phyloP scores from a whole-genome alignment of 345 rosid genomes.

The Eucalyptus victrix region DNA sequence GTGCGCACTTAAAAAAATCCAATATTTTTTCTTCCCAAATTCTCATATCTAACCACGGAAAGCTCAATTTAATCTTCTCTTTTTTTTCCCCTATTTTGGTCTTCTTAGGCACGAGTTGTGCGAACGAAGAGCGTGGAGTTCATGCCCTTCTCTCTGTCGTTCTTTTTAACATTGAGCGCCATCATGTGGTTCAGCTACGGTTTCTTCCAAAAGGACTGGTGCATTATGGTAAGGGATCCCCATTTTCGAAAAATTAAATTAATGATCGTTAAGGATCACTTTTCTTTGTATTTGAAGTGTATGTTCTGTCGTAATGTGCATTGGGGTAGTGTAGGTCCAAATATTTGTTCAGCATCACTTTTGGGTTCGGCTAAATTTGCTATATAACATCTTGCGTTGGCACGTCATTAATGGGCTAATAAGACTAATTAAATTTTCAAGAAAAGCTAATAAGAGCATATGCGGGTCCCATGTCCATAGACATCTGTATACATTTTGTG shows the following conservation, averaged over 20 bases:
- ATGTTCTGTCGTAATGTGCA: neutral
- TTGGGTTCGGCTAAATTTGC: neutral
- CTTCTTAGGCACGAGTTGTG: constrained; percentile 46
- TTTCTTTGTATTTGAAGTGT: neutral
- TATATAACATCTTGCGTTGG: neutral
- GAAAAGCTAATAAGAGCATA: neutral
- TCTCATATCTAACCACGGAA: neutral
- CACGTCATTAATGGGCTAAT: neutral
- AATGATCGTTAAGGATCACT: neutral
- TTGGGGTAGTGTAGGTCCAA: too few relatives aligned
- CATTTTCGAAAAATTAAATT: neutral
- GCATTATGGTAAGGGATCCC: constrained; percentile 55
- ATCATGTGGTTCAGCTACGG: constrained; percentile 81
- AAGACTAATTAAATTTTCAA: neutral
- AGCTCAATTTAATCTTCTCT: neutral
- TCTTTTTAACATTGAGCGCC: constrained; percentile 76
- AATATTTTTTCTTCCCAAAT: neutral
- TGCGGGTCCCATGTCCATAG: neutral
- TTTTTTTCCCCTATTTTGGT: neutral
- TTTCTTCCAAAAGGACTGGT: constrained; percentile 33
- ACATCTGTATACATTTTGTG: neutral
- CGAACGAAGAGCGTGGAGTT: constrained; percentile 80
- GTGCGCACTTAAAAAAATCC: constrained; percentile 9
- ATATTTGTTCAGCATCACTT: too few relatives aligned
- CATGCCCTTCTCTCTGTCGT: constrained; percentile 82